Conservation (phyloP, 495 filamentous ascomycete species). For the Penicillium dipodomyicola region DNA sequence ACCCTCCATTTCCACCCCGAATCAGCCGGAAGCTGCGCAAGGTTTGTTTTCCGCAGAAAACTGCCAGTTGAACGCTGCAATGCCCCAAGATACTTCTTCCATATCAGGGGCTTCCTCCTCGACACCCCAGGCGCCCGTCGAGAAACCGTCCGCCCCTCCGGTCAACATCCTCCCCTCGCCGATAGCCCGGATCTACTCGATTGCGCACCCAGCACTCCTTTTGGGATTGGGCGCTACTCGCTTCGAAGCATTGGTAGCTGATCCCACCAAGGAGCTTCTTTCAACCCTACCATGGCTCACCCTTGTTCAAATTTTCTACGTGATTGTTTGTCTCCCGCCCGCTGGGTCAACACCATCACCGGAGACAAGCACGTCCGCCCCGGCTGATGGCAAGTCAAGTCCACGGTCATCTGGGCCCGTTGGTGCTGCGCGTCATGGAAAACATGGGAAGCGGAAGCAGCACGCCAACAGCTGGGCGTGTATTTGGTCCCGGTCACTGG, state of each 20-base stretch:
- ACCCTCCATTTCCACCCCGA: conserved; percentile 11
- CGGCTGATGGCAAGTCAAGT: conserved; percentile 35
- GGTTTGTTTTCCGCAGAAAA: background rate
- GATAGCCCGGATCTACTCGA: conserved; percentile 50
- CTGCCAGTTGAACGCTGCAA: conserved; percentile 4
- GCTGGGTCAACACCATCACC: conserved; percentile 43
- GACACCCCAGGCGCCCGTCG: conserved; percentile 25
- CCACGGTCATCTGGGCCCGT: conserved; percentile 24
- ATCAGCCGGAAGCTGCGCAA: conserved; percentile 20
- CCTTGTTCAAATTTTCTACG: conserved; percentile 65
- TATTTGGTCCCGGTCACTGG: conserved; percentile 35
- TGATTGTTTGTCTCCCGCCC: conserved; percentile 68
- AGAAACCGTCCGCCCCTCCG: conserved; percentile 31
- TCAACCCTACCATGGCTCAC: conserved; percentile 59
- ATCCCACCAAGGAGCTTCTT: conserved; percentile 67
- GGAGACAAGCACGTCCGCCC: conserved; percentile 30
- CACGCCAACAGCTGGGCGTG: conserved; percentile 16
- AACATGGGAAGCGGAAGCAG: conserved; percentile 23
- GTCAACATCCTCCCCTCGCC: conserved; percentile 48
- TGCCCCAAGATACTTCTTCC: conserved; percentile 26
- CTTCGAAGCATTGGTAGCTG: conserved; percentile 65
- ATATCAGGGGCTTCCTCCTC: conserved; percentile 15
- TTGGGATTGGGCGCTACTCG: conserved; percentile 56
- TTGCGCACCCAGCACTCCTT: conserved; percentile 65
- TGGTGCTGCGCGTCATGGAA: conserved; percentile 21